Evolutionary conservation across 2,329 filamentous ascomycete species (phyloP).

Genomic region (Stemphylium lycopersici): DNA sequence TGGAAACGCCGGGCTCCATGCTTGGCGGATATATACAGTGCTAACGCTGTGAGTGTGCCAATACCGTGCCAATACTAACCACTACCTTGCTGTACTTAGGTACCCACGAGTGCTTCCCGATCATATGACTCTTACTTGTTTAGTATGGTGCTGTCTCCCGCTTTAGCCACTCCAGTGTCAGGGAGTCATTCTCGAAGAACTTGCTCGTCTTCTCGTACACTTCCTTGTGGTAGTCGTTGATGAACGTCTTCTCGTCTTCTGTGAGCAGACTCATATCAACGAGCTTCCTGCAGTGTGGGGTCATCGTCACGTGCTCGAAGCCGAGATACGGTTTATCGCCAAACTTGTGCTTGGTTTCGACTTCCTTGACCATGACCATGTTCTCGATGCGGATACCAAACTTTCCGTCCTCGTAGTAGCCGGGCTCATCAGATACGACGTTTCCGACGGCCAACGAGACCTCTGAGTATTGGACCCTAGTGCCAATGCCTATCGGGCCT

Average conservation of each 20-base stretch:
- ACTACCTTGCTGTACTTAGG: slow-evolving; percentile 13
- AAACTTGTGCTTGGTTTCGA: slow-evolving; percentile 85
- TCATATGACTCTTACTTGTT: neutral
- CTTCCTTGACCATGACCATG: slow-evolving; percentile 86
- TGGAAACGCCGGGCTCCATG: slow-evolving; percentile 23
- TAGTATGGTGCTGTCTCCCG: slow-evolving; percentile 74
- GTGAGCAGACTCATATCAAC: slow-evolving; percentile 78
- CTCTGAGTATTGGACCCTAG: slow-evolving; percentile 87
- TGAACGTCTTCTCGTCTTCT: slow-evolving; percentile 76
- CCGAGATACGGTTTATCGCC: slow-evolving; percentile 93
- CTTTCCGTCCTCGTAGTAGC: slow-evolving; percentile 93
- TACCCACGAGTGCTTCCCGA: slow-evolving; percentile 1
- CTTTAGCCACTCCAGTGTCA: slow-evolving; percentile 80
- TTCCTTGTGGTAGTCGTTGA: slow-evolving; percentile 84
- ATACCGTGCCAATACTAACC: slow-evolving; percentile 23
- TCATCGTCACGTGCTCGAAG: slow-evolving; percentile 97
- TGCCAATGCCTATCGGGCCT: slow-evolving; percentile 94
- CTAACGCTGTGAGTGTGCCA: slow-evolving; percentile 22
- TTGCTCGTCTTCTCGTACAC: slow-evolving; percentile 80
- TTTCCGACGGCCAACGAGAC: slow-evolving; percentile 90
- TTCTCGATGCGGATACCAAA: slow-evolving; percentile 98
- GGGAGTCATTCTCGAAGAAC: slow-evolving; percentile 74
- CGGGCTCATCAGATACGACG: slow-evolving; percentile 93
- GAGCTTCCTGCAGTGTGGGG: slow-evolving; percentile 88
- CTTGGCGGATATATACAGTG: slow-evolving; percentile 12